These are phyloP conservation scores for Cystofilobasidium bisporidii DNA, from an alignment of 768 basidiomycete species.

Conservation along the genomic window DNA sequence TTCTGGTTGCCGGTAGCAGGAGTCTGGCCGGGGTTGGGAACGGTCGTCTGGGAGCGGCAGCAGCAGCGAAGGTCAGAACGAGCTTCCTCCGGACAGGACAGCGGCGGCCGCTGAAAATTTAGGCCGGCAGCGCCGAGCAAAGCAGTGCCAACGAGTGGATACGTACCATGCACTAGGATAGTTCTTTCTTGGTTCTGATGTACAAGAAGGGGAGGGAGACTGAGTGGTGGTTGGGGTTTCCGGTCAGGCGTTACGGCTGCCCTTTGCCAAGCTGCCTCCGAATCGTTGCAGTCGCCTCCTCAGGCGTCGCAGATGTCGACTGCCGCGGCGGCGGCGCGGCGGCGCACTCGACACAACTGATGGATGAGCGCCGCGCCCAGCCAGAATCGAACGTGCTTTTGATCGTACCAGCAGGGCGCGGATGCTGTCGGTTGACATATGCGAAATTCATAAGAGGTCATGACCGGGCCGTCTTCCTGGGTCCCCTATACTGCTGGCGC, in stretches of 20 bases:
- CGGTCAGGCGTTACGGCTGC: neutral
- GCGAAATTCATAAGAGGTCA: neutral
- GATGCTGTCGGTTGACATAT: too few relatives aligned
- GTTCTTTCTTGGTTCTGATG: neutral
- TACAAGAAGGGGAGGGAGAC: conserved; percentile 4
- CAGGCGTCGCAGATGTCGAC: too few relatives aligned
- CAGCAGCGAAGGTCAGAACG: neutral
- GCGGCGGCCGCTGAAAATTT: too few relatives aligned
- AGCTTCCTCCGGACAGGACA: neutral
- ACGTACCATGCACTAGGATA: conserved; percentile 15
- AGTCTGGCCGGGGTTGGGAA: conserved; percentile 9
- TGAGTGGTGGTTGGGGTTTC: neutral
- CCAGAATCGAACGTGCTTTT: too few relatives aligned
- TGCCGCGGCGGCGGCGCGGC: too few relatives aligned
- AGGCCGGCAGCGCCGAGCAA: neutral
- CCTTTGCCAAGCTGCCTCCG: neutral
- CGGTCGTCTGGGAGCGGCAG: neutral
- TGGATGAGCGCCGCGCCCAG: too few relatives aligned
- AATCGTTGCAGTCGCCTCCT: too few relatives aligned
- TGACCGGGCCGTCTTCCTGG: neutral
- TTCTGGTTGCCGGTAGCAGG: conserved; percentile 12
- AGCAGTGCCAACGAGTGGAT: neutral
- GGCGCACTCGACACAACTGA: too few relatives aligned
- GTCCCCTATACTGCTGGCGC: too few relatives aligned
- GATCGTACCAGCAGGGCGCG: too few relatives aligned